Evolutionary conservation across 768 basidiomycete genomes (phyloP).

Genomic region (Podaxis carcinomalis): DNA sequence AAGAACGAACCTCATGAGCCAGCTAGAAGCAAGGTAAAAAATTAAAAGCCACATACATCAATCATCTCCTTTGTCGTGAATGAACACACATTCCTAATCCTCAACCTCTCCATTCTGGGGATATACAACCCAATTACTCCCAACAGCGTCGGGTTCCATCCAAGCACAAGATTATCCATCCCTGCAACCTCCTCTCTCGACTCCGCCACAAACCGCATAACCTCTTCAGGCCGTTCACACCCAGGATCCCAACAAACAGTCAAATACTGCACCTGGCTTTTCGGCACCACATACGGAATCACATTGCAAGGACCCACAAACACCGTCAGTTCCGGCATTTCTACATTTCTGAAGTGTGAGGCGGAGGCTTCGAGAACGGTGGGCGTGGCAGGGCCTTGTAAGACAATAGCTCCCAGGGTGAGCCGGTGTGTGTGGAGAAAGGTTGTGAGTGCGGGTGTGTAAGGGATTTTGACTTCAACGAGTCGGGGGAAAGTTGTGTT

Average conservation of each 20-base stretch:
- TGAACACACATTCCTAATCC: slow-evolving; percentile 12
- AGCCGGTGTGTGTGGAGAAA: slow-evolving; percentile 11
- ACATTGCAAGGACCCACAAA: slow-evolving; percentile 14
- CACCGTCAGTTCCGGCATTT: slow-evolving; percentile 9
- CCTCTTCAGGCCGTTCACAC: neutral
- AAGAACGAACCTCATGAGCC: neutral
- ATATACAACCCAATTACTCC: slow-evolving; percentile 8
- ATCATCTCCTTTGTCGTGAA: slow-evolving; percentile 1
- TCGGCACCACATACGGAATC: slow-evolving; percentile 12
- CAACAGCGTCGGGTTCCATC: slow-evolving; percentile 13
- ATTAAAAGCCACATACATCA: neutral
- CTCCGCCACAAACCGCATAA: neutral
- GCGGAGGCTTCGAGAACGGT: neutral
- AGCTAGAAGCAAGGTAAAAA: neutral
- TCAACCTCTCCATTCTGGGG: slow-evolving; percentile 12
- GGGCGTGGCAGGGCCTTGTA: slow-evolving; percentile 9
- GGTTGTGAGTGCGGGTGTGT: slow-evolving; percentile 1
- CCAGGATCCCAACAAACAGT: slow-evolving; percentile 14
- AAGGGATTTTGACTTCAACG: slow-evolving; percentile 12
- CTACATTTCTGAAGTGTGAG: neutral
- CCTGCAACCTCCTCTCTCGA: slow-evolving; percentile 5
- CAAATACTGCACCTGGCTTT: slow-evolving; percentile 11
- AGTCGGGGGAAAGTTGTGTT: slow-evolving; percentile 7
- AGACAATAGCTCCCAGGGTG: slow-evolving; percentile 5
- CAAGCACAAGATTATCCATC: slow-evolving; percentile 15